A percentile compares a stretch with the other conserved stretches of the same genome.
Evolutionary conservation across 352 stramenopile species (phyloP).

Genomic region (Globisporangium alternatum): DNA sequence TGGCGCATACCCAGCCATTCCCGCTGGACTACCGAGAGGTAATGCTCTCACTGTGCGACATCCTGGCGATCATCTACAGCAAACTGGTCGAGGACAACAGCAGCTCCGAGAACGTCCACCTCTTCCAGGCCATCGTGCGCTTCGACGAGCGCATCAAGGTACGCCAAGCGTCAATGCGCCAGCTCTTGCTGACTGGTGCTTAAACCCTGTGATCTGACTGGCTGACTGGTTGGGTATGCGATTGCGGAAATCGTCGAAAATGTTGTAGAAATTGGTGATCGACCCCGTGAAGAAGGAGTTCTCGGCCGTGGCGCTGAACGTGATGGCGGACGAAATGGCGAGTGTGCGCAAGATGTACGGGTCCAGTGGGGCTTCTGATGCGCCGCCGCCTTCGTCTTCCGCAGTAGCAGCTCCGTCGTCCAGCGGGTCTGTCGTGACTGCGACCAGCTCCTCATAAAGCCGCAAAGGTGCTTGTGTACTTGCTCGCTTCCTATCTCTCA

Average conservation of each 20-base stretch:
- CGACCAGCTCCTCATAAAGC: background rate
- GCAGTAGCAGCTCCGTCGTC: background rate
- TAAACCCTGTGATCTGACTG: too few species aligned
- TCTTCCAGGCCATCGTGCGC: slow-evolving; percentile 76
- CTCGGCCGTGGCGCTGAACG: slow-evolving; percentile 45
- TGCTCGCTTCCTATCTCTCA: background rate
- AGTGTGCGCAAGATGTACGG: slow-evolving; percentile 50
- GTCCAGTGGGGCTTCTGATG: slow-evolving; percentile 15
- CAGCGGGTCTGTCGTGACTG: background rate
- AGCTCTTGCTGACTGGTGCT: too few species aligned
- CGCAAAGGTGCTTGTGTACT: background rate
- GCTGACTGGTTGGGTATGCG: background rate
- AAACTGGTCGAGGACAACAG: slow-evolving; percentile 77
- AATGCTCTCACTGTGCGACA: slow-evolving; percentile 77
- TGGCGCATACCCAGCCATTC: slow-evolving; percentile 45
- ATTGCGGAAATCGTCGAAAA: background rate
- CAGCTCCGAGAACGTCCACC: slow-evolving; percentile 63
- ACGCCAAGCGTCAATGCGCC: background rate
- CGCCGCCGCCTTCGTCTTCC: background rate
- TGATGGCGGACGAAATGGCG: slow-evolving; percentile 61
- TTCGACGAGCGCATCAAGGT: slow-evolving; percentile 86
- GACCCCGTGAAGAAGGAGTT: slow-evolving; percentile 84
- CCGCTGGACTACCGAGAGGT: slow-evolving; percentile 79
- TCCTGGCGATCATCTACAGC: slow-evolving; percentile 80
- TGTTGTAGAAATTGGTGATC: slow-evolving; percentile 76